These are phyloP conservation scores for Raphanus raphanistrum DNA, from an alignment of 345 rosid genomes.

Conservation along the genomic window DNA sequence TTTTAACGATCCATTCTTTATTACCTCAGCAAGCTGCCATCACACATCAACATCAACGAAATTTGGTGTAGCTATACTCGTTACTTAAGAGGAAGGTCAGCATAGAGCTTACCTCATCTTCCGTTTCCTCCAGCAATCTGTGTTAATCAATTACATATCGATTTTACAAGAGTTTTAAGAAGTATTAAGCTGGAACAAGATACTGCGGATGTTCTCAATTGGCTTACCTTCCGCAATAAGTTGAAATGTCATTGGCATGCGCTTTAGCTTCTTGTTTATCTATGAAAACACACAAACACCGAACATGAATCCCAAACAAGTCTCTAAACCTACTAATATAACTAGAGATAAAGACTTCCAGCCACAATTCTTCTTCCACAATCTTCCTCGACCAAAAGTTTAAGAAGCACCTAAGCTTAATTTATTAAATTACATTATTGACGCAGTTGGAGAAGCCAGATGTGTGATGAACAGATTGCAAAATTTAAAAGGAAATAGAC, in stretches of 20 bases:
- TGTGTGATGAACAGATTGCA: conserved; percentile 2
- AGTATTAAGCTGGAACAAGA: background rate
- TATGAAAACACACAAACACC: conserved; percentile 35
- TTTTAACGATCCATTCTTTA: conserved; percentile 70
- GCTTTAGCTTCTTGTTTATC: conserved; percentile 91
- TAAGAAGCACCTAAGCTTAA: background rate
- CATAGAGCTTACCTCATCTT: conserved; percentile 71
- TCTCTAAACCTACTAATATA: background rate
- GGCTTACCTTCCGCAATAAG: conserved; percentile 92
- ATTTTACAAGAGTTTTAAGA: conserved; percentile 5
- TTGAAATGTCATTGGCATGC: conserved; percentile 77
- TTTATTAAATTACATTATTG: background rate
- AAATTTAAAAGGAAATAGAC: conserved; percentile 13
- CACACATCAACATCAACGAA: conserved; percentile 6
- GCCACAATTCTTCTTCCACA: conserved; percentile 15
- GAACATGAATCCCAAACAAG: conserved; percentile 13
- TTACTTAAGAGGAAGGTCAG: conserved; percentile 14
- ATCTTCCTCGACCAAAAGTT: background rate
- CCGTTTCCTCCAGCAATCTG: conserved; percentile 89
- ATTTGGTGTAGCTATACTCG: background rate
- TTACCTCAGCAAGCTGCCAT: conserved; percentile 65
- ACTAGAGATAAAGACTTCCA: conserved; percentile 4
- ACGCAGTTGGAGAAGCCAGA: background rate
- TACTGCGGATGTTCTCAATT: conserved; percentile 1
- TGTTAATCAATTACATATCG: background rate